Evolutionary conservation across 768 basidiomycete genomes (phyloP).

Genomic region (Leccinellum albellum): DNA sequence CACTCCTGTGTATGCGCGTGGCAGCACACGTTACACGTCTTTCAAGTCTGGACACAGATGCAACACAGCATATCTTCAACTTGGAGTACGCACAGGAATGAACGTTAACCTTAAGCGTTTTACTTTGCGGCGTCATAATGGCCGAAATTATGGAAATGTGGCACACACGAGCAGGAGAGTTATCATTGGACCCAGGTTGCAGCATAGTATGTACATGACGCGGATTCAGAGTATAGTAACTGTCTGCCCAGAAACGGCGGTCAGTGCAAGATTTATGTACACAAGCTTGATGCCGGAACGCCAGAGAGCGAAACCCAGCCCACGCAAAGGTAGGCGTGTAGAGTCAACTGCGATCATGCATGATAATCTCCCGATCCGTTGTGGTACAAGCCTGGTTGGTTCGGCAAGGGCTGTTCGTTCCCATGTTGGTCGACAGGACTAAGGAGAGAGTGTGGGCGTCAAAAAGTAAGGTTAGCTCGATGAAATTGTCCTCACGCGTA

Average conservation of each 20-base stretch:
- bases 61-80: background rate
- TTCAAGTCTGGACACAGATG: conserved; percentile 1
- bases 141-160: conserved; percentile 21
- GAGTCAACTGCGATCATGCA: conserved; percentile 6
- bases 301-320: background rate
- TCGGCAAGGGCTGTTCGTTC: conserved; percentile 10
- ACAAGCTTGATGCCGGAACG: background rate
- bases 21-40: background rate
- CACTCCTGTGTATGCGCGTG: conserved; percentile 4
- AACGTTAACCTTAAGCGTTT: background rate
- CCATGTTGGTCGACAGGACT: conserved; percentile 7
- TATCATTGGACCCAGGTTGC: conserved; percentile 6
- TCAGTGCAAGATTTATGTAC: conserved; percentile 5
- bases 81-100: conserved; percentile 14
- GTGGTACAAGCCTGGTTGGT: conserved; percentile 2
- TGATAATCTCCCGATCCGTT: conserved; percentile 11
- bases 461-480: background rate
- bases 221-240: background rate
- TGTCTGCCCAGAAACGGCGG: conserved; percentile 1
- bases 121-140: background rate
- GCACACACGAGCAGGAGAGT: conserved; percentile 20
- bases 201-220: background rate
- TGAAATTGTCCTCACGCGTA: conserved; percentile 13
- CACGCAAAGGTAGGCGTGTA: background rate
- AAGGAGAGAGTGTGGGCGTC: conserved; percentile 1